Evolutionary conservation across 371 early-diverging fungal species (phyloP).

Genomic region (Lichtheimia ornata): DNA sequence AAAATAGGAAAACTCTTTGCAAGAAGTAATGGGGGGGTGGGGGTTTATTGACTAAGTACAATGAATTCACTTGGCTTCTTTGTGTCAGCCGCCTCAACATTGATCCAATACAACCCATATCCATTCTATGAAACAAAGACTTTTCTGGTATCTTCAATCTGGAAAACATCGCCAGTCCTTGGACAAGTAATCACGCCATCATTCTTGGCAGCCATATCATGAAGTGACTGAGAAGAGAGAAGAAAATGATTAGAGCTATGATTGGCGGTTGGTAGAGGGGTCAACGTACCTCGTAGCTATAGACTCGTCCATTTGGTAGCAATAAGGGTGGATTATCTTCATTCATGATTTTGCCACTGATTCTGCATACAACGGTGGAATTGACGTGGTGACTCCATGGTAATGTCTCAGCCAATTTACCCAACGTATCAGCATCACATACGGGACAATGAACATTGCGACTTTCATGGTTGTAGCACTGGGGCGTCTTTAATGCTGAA

Average conservation of each 20-base stretch:
- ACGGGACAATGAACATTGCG: slow-evolving; percentile 93
- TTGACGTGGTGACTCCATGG: slow-evolving; percentile 93
- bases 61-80: too few relatives aligned
- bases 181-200: slow-evolving; percentile 83
- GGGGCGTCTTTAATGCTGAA: slow-evolving; percentile 87
- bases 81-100: too few relatives aligned
- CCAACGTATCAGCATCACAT: slow-evolving; percentile 83
- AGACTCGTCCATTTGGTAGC: slow-evolving; percentile 94
- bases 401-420: slow-evolving; percentile 76
- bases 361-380: slow-evolving; percentile 89
- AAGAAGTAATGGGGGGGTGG: too few relatives aligned
- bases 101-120: too few relatives aligned
- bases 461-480: slow-evolving; percentile 73
- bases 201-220: slow-evolving; percentile 78
- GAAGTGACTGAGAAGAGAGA: slow-evolving; percentile 56
- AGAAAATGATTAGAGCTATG: too few relatives aligned
- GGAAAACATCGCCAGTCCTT: slow-evolving; percentile 69
- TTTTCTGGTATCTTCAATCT: slow-evolving; percentile 73
- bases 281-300: slow-evolving; percentile 71
- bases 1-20: too few relatives aligned
- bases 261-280: not conserved
- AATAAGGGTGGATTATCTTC: slow-evolving; percentile 95
- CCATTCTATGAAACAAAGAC: slow-evolving; percentile 74
- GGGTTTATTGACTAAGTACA: too few relatives aligned
- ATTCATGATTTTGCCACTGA: slow-evolving; percentile 88